phyloP scores from a whole-genome alignment of 148 eudicot genomes.

The Nyssa sinensis region DNA sequence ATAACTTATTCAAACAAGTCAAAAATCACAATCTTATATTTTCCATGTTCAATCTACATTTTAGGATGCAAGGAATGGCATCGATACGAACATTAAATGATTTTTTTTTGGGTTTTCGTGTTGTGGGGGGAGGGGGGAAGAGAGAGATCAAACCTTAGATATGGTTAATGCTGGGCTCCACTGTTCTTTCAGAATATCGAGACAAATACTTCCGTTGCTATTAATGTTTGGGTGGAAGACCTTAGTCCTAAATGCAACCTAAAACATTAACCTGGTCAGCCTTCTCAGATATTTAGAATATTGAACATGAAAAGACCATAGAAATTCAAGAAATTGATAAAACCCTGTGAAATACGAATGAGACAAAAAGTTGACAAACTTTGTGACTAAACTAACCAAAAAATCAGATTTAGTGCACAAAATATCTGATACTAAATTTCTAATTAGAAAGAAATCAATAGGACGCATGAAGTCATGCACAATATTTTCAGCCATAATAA shows the following conservation, averaged over 20 bases:
- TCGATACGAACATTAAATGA: too few species aligned
- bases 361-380: background rate
- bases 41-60: background rate
- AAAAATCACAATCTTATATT: too few species aligned
- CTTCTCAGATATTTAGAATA: background rate
- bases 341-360: background rate
- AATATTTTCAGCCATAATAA: too few species aligned
- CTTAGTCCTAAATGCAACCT: constrained; percentile 21
- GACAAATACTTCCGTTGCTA: constrained; percentile 22
- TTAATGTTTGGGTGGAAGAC: constrained; percentile 23
- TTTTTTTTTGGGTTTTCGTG: too few species aligned
- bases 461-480: too few species aligned
- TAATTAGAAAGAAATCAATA: background rate
- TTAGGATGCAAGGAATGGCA: too few species aligned
- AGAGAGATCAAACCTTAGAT: constrained; percentile 18
- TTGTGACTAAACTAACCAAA: background rate
- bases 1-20: too few species aligned
- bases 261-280: background rate
- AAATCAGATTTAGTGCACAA: background rate
- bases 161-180: constrained; percentile 25
- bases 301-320: background rate
- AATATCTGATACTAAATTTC: background rate
- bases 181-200: constrained; percentile 23
- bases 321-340: background rate
- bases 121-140: too few species aligned